Percentiles rank a stretch among this genome's conserved stretches.
Evolutionary conservation across 441 rosid genomes (phyloP).

Genomic region (Syzygium malaccense): DNA sequence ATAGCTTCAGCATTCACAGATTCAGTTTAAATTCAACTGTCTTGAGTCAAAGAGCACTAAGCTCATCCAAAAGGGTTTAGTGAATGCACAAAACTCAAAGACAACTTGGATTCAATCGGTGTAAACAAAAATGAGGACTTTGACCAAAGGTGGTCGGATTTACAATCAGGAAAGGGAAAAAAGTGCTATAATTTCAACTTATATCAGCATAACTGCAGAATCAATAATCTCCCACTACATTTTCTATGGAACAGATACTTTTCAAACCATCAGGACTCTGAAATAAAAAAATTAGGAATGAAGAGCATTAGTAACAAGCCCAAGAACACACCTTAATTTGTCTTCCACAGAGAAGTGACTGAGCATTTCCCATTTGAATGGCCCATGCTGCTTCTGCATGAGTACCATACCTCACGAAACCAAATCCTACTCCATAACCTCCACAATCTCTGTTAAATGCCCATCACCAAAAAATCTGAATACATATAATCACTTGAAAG

Average conservation of each 20-base stretch:
- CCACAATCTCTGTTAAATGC: too few species aligned
- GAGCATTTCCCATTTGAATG: too few species aligned
- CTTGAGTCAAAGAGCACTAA: neutral
- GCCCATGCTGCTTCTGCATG: too few species aligned
- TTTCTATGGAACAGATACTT: neutral
- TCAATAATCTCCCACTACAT: neutral
- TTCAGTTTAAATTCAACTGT: neutral
- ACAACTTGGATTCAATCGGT: neutral
- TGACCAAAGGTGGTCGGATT: neutral
- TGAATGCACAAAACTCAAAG: neutral
- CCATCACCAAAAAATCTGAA: too few species aligned
- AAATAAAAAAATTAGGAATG: neutral
- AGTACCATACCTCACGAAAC: too few species aligned
- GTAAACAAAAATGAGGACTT: neutral
- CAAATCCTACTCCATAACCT: too few species aligned
- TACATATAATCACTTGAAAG: too few species aligned
- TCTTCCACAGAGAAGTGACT: too few species aligned
- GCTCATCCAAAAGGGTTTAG: neutral
- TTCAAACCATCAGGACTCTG: neutral
- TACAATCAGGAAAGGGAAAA: neutral
- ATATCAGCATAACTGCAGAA: neutral
- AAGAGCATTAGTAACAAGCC: neutral
- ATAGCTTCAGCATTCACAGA: neutral
- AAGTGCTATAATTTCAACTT: neutral
- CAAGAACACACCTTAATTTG: slow-evolving; percentile 63